Evolutionary conservation across 345 rosid species (phyloP), one percentile per base, ranked within the genome.

Genomic region (Balakata baccata): DNA sequence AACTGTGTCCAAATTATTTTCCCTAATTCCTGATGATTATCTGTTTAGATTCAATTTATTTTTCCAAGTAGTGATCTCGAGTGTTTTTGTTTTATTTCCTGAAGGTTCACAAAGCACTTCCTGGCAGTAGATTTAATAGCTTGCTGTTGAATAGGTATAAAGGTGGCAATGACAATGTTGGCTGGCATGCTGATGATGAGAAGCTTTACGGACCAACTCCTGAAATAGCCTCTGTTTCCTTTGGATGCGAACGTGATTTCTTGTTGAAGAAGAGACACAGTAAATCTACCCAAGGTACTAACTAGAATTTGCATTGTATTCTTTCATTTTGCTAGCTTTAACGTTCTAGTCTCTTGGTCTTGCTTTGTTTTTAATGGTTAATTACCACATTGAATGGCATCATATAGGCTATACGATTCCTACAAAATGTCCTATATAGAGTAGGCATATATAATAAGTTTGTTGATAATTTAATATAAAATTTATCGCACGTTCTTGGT

Each of bases 121-220:
- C 97, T 17, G 96, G 92, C 12, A 86, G 92, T 84, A 86, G 66
- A 71, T 92, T 92, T 81, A 94, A 94, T 80, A 92, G 98, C 85
- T 85, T 94, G 80, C 82, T 94, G 13, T 79, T 94, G 72, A 94
- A 92, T 56, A 87, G 93, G 52, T 92, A 94, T 64, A 86, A 87
- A 70, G 94, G 91, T 34, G 89, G 94, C 29, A 84, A 73, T 61
- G 96, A 94, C 74, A 84, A 88, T 65, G 93, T 92, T 54, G 86
- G 87, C 73, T 94, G 97, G 98, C 98, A 94, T 77, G 87, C 97
- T 1, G 97, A 94, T 79, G 98, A 89, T 45, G 98, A 92, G 81
- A 78, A 84, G 75, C 86, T 88, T 66, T 92, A 89, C 18, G 95
- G 97, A 62, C 81, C 81, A 0, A 84, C 88, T 63, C 93, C 95